Conservation (phyloP, 768 basidiomycete species). For the Phlegmacium glaucopus region DNA sequence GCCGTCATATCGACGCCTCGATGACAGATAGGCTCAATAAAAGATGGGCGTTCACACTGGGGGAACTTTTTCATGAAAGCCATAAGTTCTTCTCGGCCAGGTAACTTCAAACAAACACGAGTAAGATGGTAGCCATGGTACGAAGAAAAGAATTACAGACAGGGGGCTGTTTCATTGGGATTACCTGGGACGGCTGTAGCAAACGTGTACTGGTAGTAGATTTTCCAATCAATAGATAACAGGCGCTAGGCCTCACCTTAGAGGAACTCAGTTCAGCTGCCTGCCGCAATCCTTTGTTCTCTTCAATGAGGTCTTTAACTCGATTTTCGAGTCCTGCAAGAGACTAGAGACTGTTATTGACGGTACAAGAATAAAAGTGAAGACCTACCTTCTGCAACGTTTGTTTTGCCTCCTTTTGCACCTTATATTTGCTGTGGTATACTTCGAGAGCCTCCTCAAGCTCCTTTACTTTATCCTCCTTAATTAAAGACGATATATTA, state of each 20-base stretch:
- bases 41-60: background rate
- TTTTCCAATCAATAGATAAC: too few relatives aligned
- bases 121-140: too few relatives aligned
- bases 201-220: too few relatives aligned
- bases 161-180: too few relatives aligned
- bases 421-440: too few relatives aligned
- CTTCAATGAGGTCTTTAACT: background rate
- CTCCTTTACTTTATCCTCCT: too few relatives aligned
- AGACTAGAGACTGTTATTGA: background rate
- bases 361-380: background rate
- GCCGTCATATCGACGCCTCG: background rate
- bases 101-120: background rate
- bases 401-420: background rate
- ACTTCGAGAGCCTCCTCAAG: conserved; percentile 7
- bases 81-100: background rate
- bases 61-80: background rate
- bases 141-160: too few relatives aligned
- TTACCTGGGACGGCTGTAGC: too few relatives aligned
- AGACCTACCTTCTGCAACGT: conserved; percentile 1
- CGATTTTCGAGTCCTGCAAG: background rate
- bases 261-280: background rate
- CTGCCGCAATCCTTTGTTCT: background rate
- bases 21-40: background rate
- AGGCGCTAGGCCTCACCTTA: too few relatives aligned
- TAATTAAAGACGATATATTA: background rate